Evolutionary conservation across 768 basidiomycete species (phyloP).

Genomic region (Pulveroboletus frians): DNA sequence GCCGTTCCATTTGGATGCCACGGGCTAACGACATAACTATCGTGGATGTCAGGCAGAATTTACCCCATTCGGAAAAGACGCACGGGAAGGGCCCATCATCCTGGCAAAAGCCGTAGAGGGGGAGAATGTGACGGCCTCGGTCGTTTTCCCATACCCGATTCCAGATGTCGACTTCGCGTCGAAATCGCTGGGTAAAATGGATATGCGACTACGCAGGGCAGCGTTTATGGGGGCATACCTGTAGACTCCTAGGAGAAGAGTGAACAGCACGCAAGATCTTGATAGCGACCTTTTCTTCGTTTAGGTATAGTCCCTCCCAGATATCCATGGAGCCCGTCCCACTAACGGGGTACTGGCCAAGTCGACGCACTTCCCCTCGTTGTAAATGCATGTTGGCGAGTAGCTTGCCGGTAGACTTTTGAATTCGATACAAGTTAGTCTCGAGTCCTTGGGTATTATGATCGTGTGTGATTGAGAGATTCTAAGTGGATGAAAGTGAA

Average conservation of each 20-base stretch:
- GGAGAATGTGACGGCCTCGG: constrained; percentile 47
- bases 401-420: constrained; percentile 40
- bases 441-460: constrained; percentile 40
- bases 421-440: constrained; percentile 47
- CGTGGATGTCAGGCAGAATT: constrained; percentile 1
- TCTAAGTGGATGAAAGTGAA: constrained; percentile 16
- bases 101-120: constrained; percentile 54
- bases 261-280: constrained; percentile 51
- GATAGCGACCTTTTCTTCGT: constrained; percentile 51
- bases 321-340: constrained; percentile 53
- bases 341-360: constrained; percentile 45
- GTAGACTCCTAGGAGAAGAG: constrained; percentile 39
- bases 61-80: constrained; percentile 7
- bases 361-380: constrained; percentile 47
- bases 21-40: constrained; percentile 53
- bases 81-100: constrained; percentile 56
- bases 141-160: constrained; percentile 48
- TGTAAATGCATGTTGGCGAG: constrained; percentile 47
- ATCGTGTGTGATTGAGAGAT: constrained; percentile 15
- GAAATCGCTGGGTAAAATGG: constrained; percentile 38
- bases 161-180: constrained; percentile 52
- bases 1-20: constrained; percentile 52
- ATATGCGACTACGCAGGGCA: constrained; percentile 2
- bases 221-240: constrained; percentile 29
- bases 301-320: constrained; percentile 51